Evolutionary conservation across 2,329 filamentous ascomycete genomes (phyloP), one percentile per base, ranked within the genome.

Genomic region (Stromatinia cepivora): DNA sequence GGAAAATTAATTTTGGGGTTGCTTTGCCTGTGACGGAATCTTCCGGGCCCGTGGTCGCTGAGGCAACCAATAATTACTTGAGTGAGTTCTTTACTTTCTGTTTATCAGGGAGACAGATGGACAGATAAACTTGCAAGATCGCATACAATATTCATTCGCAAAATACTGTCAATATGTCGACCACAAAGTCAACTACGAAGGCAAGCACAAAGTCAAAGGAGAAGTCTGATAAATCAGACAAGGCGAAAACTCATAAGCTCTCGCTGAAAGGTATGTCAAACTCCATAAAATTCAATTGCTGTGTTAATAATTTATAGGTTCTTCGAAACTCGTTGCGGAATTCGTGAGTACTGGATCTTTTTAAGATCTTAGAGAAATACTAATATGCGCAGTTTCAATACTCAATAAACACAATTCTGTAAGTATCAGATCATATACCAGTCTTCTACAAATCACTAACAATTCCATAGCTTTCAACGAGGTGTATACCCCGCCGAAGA

Each of bases 331-430:
- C 50, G 93, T 98, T 70, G 92, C 94, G 57, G 95, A 99, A 83
- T 99, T 99, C 80, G 93, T 97, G 83, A 80, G 91, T 86, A 45
- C 13, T 31, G 15, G 11, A 10, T 39, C 17, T n/a, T 4, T 13
- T 45, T 9, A 22, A 61, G 11, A 11, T 8, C 22, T 9, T 25
- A 22, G 61, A 25, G 50, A 1, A 10, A 54, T 53, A 67, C 68
- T 78, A 64, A 77, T 71, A 64, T 39, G 45, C 45, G 10, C 76
- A 92, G 88, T 99, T 99, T 79, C 93, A 99, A 84, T 99, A 97
- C 81, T 97, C 93, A 1, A 97, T 98, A 79, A 95, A 99, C 78
- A 96, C 94, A 0, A 98, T 99, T 70, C 85, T 99, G 88, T 95
- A 85, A 76, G 87, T 76, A 28, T 28, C 8, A 22, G 7, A 22